These are phyloP conservation scores for Collybia nuda DNA, from an alignment of 768 basidiomycete species.

Conservation along the genomic window DNA sequence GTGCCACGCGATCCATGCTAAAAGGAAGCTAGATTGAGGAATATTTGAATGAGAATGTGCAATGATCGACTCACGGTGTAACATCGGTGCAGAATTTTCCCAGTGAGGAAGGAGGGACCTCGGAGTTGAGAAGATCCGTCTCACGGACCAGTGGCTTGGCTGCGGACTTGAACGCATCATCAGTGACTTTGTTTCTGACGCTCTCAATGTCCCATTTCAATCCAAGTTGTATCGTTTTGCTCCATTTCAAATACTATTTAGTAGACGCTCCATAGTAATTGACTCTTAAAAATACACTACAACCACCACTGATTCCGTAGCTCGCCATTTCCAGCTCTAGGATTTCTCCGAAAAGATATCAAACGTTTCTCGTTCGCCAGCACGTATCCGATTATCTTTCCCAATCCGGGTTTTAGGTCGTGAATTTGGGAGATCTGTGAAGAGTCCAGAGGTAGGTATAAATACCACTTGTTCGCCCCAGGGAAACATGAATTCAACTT, in stretches of 20 bases:
- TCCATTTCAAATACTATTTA: no score
- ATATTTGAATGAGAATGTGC: no score
- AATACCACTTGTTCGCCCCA: slow-evolving; percentile 1
- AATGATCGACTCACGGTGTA: slow-evolving; percentile 3
- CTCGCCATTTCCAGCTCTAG: not conserved
- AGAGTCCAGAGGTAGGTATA: slow-evolving; percentile 7
- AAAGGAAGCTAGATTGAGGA: no score
- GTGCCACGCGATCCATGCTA: no score
- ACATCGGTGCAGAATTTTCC: slow-evolving; percentile 4
- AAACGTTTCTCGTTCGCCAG: slow-evolving; percentile 25
- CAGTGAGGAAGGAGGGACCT: no score
- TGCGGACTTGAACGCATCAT: slow-evolving; percentile 4
- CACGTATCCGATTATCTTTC: slow-evolving; percentile 30
- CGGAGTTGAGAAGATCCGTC: no score
- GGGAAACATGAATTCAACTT: slow-evolving; percentile 1
- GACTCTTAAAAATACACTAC: no score
- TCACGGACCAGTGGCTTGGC: not conserved
- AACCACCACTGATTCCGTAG: no score
- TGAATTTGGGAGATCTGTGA: slow-evolving; percentile 19
- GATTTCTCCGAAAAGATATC: slow-evolving; percentile 14
- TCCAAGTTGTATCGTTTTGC: not conserved
- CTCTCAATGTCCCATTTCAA: slow-evolving; percentile 2
- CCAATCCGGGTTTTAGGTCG: slow-evolving; percentile 28
- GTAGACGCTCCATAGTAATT: no score
- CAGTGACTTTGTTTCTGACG: slow-evolving; percentile 1